Evolutionary conservation across 2,329 filamentous ascomycete species (phyloP), one percentile per base, ranked within the genome.

Genomic region (Clonostachys byssicola): DNA sequence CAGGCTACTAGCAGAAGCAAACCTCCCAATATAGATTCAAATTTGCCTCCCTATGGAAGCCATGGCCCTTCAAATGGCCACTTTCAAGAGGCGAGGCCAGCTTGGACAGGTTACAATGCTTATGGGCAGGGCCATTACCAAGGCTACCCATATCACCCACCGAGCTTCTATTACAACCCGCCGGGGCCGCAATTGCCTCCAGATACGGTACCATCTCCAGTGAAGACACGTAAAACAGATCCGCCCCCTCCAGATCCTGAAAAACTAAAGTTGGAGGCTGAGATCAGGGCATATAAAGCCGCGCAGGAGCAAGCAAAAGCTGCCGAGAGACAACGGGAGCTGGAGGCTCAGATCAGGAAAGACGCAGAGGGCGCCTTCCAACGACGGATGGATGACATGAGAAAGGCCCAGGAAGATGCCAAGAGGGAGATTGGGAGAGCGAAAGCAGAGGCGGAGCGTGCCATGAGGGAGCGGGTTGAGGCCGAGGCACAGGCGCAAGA

Each of bases 261-360:
- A 47, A 81, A 81, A 56, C 70, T 85, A 51, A 71, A 71, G n/a
- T 74, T 85, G 48, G 76, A 85, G 51, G 75, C 80, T 52, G 77
- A 86, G 54, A 64, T 88, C 14, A 72, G 74, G 12, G 65, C 67
- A 12, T 69, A 78, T 40, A 72, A 79, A 51, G 66, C 63, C 5
- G 71, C 70, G 34, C 65, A 74, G 48, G 72, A 70, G 34, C 67
- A 64, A 51, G 68, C 66, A 49, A 74, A 73, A 45, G 72, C 71
- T 10, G 70, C 68, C 10, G 69, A 73, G 35, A 70, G 64, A 54
- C 66, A 71, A 47, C 64, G 63, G 6, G 70, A 73, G 44, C 51
- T 72, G 1, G 73, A 78, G 50, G 64, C 63, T 10, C 66, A 70
- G 52, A 75, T 69, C 42, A 67, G 71, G 34, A 65, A 60, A 46